phyloP scores from a whole-genome alignment of 306 rosid species.

The Cucurbita argyrosperma region DNA sequence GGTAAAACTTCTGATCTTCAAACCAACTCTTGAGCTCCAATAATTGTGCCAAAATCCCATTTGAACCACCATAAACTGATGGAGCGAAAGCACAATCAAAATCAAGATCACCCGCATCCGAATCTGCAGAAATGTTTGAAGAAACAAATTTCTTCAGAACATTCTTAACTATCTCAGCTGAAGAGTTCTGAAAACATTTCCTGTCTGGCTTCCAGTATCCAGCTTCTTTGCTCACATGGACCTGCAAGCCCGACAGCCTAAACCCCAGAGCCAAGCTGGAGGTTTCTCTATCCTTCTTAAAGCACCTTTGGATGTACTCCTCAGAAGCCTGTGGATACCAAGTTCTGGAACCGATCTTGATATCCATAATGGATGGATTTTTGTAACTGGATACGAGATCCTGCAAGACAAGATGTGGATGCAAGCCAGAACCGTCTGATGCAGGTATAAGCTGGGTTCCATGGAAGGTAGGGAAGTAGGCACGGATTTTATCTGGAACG shows the following conservation, averaged over 20 bases:
- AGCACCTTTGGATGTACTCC: constrained; percentile 37
- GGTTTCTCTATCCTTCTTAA: constrained; percentile 34
- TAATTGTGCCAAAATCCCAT: constrained; percentile 42
- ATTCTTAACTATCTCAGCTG: constrained; percentile 14
- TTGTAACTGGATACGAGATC: constrained; percentile 15
- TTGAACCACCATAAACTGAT: constrained; percentile 34
- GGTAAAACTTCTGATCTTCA: constrained; percentile 62
- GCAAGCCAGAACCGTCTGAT: constrained; percentile 61
- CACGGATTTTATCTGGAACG: constrained; percentile 23
- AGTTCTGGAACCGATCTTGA: constrained; percentile 74
- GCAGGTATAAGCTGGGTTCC: constrained; percentile 42
- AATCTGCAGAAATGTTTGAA: constrained; percentile 16
- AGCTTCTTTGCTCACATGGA: constrained; percentile 15
- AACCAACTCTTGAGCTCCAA: constrained; percentile 68
- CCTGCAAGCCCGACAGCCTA: constrained; percentile 56
- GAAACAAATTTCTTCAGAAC: constrained; percentile 54
- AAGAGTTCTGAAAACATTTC: constrained; percentile 12
- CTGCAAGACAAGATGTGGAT: constrained; percentile 47
- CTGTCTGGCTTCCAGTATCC: constrained; percentile 45
- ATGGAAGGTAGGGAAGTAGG: constrained; percentile 41
- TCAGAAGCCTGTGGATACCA: constrained; percentile 54
- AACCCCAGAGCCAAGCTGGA: constrained; percentile 41
- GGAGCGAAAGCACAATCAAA: constrained; percentile 33
- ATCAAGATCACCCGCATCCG: constrained; percentile 22
- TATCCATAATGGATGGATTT: constrained; percentile 45